Evolutionary conservation across 768 basidiomycete species (phyloP), one percentile per base, ranked within the genome.

Genomic region (Ephemerocybe angulata): DNA sequence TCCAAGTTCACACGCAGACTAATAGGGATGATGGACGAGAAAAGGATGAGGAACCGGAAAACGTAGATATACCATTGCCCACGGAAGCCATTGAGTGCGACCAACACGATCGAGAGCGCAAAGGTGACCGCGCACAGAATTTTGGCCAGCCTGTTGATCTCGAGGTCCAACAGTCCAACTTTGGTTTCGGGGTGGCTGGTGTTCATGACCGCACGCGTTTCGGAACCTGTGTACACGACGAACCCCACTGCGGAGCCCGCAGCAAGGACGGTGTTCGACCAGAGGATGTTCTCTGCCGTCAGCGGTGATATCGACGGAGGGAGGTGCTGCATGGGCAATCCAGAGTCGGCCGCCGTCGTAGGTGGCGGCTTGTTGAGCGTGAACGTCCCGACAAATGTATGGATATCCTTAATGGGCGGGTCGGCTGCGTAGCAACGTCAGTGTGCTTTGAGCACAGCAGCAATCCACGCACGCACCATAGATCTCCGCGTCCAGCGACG

Each of bases 21-120:
- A 73, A 99, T 99, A 24, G 97, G 96, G 65, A 99, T 98, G 69
- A 99, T 99, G 27, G 93, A 96, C 47, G 96, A 98, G 73, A 98
- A 99, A 21, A 99, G 79, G 65, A 99, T 98, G 51, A 99, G 77
- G 70, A 99, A 99, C 19, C 97, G 84, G 72, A 98, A 89, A 28
- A 98, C 87, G 65, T 98, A 98, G 60, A 98, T 87, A 67, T 93
- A 96, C 92, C 96, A 98, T 44, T 83, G 78, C 3, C 97, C 96
- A 21, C 96, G 77, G 76, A 98, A 99, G 13, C 96, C 95, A 63
- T 98, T 98, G 56, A 98, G 70, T 0, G 95, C 97, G 10, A 98
- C 97, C 22, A 98, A 86, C 31, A 89, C 85, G 27, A 99, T 70
- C 0, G 95, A 97, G 1, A 98, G 77, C 1, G 83, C 89, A 63